Evolutionary conservation across 1,139 yeast genomes (phyloP).

Genomic region (Nakaseomyces sp.): DNA sequence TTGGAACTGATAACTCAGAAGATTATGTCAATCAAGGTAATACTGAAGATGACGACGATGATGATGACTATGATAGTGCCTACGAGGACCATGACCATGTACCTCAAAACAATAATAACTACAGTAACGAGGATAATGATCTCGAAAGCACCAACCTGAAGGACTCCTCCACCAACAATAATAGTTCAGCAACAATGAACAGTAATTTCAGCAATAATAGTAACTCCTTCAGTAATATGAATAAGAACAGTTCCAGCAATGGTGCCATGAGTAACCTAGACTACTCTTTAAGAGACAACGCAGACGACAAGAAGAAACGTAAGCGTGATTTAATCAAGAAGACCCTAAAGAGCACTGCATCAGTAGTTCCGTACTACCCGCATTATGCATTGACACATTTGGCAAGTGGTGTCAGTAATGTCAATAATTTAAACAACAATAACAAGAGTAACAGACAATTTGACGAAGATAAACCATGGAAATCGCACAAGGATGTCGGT

Average conservation of each 20-base stretch:
- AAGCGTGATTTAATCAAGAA: constrained; percentile 12
- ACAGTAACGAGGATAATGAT: not conserved
- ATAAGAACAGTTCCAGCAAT: not conserved
- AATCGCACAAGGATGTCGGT: constrained; percentile 60
- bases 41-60: not conserved
- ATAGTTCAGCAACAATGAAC: constrained; percentile 1
- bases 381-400: constrained; percentile 4
- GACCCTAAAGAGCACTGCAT: constrained; percentile 15
- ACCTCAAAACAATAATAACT: not conserved
- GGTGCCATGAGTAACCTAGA: constrained; percentile 2
- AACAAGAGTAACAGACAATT: constrained; percentile 35
- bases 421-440: constrained; percentile 9
- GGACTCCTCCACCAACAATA: constrained; percentile 1
- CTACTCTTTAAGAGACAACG: constrained; percentile 7
- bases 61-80: constrained; percentile 5
- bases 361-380: constrained; percentile 8
- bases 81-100: not conserved
- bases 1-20: constrained; percentile 6
- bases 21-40: not conserved
- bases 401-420: constrained; percentile 10
- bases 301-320: constrained; percentile 12
- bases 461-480: constrained; percentile 94
- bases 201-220: constrained; percentile 1
- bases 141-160: not conserved
- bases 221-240: constrained; percentile 1